Base-by-base conservation (phyloP, 2,329 filamentous ascomycete species). In the Penicillium sp. region DNA sequence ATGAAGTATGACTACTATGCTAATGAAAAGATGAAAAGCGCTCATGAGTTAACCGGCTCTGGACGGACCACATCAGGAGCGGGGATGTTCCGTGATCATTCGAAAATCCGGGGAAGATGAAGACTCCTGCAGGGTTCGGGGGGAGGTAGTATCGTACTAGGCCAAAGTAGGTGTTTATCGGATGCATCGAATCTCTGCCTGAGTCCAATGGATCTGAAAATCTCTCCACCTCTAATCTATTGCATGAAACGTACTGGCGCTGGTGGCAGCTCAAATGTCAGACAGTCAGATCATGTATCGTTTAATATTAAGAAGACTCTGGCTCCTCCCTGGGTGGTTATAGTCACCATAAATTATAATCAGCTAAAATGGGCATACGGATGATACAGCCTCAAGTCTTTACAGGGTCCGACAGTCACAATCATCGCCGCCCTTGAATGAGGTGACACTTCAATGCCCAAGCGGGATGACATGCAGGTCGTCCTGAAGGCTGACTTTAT, bases 51-150 rank as follows among this genome's bases (percentile, higher is more conserved):
- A 9, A 19, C 1, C 22, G 19, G 19, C 5, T 7, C 3, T 25
- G 8, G 2, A 4, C 22, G 22, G 5, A 25, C 22, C 18, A 22
- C 5, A 41, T 41, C 11, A 22, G 8, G 22, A 8, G 22, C 8
- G 22, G 22, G 7, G 4, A 7, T 10, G 3, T 25, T 25, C 22
- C 2, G 5, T 5, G 31, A 34, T 34, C 13, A 14, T 14, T 18
- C 13, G 48, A 41, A 50, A 47, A 50, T 50, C 48, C 48, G 48
- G 48, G 48, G 48, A 50, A 50, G 16, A 25, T 29, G 29, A 36
- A 31, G 36, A 41, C 27, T 14, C 22, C 35, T 30, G 29, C 19
- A 33, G 33, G 46, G 41, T 37, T 37, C 42, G 38, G 29, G 41
- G 8, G 19, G 12, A 38, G 10, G 49, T 52, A 49, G 45, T 11